Evolutionary conservation across 345 rosid genomes (phyloP), one percentile per base, ranked within the genome.

Genomic region (Capsella bursapastoris): DNA sequence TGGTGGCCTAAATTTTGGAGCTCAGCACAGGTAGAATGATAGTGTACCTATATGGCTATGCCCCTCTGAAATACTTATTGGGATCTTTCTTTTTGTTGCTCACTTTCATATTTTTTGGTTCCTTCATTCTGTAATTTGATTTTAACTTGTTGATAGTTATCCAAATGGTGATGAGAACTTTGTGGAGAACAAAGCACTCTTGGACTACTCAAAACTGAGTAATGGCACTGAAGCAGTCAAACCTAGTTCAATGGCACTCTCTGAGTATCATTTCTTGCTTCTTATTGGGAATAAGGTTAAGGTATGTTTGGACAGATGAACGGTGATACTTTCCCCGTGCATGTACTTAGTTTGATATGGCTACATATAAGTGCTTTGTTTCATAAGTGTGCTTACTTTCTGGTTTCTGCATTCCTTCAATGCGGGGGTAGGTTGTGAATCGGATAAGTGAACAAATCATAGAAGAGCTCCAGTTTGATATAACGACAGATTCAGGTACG

Each of bases 381-480:
- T 78, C 51, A 44, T 45, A 27, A 41, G 27, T 78, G 51, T 49
- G 64, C 69, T 76, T 71, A 71, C 63, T 65, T 69, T 75, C 43
- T 38, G 35, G 44, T 72, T 68, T 22, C 43, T 64, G 35, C 60
- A 47, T 79, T 82, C 43, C 62, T 75, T 64, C 50, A 69, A 66
- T 69, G 56, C 31, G 70, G 31, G 67, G 53, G 68, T 76, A 92
- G 98, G 99, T 95, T 82, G 97, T 95, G 51, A 95, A 95, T 83
- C 86, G 99, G 82, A 92, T 88, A 58, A 90, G 96, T 71, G 99
- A 95, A 82, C 97, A 92, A 77, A 95, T 95, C 72, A 79, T 90
- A n/a, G 98, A 95, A 84, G 98, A 92, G 81, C 97, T 92, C 79
- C 94, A 90, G 57, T 95, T 95, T 88, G 99, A 95, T 87, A 92